These are phyloP conservation scores for Achaetomium macrosporum DNA, from an alignment of 2,329 filamentous ascomycete species.

Conservation along the genomic window DNA sequence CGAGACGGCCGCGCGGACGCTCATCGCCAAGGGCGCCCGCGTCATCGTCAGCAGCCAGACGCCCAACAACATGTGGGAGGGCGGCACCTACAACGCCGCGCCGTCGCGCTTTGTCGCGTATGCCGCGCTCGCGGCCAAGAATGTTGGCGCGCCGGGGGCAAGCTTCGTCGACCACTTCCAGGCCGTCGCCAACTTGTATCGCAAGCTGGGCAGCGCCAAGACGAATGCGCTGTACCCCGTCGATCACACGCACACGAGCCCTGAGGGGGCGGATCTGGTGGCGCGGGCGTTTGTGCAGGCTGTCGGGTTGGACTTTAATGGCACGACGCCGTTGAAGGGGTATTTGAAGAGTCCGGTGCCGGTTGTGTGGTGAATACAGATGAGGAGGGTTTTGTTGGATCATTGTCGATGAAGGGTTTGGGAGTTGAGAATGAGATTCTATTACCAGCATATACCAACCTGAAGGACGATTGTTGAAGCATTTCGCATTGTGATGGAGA, in stretches of 20 bases:
- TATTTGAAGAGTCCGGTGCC: slow-evolving; percentile 24
- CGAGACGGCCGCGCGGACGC: slow-evolving; percentile 28
- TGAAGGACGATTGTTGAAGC: too few species aligned
- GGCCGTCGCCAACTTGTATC: slow-evolving; percentile 46
- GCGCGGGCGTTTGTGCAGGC: slow-evolving; percentile 54
- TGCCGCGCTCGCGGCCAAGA: slow-evolving; percentile 30
- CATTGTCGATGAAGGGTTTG: too few species aligned
- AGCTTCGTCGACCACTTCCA: slow-evolving; percentile 54
- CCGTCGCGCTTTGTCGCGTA: slow-evolving; percentile 53
- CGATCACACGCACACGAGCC: slow-evolving; percentile 57
- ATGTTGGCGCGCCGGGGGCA: slow-evolving; percentile 37
- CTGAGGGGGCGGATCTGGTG: slow-evolving; percentile 47
- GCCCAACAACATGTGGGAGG: slow-evolving; percentile 58
- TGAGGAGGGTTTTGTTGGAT: too few species aligned
- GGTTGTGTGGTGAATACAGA: slow-evolving; percentile 19
- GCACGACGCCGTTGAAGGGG: slow-evolving; percentile 26
- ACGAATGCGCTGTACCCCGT: slow-evolving; percentile 48
- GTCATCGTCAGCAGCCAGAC: slow-evolving; percentile 55
- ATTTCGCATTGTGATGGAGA: too few species aligned
- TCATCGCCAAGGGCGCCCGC: slow-evolving; percentile 49
- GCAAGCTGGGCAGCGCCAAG: slow-evolving; percentile 39
- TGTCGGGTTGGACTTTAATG: slow-evolving; percentile 23
- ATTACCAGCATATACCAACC: too few species aligned
- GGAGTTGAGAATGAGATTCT: too few species aligned
- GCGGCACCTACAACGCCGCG: slow-evolving; percentile 41